Percentiles rank a stretch among this genome's conserved stretches.
Evolutionary conservation across 768 basidiomycete species (phyloP).

Genomic region (Leccinum boreale): DNA sequence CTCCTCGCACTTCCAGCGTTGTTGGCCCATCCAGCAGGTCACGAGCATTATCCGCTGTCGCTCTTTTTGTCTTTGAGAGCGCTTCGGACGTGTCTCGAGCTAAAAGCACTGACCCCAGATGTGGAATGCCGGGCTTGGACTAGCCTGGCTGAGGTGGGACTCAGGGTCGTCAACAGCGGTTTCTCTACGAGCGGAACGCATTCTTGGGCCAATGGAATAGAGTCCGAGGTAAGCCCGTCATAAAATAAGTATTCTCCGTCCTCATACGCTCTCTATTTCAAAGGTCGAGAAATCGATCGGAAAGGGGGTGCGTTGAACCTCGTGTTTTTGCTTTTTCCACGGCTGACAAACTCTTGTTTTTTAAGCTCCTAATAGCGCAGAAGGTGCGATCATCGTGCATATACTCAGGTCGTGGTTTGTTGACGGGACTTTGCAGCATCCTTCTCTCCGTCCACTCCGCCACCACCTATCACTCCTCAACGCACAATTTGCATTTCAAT

Average conservation of each 20-base stretch:
- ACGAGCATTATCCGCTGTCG: constrained; percentile 51
- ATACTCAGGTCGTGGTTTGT: constrained; percentile 1
- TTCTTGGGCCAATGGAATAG: constrained; percentile 48
- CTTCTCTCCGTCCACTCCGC: constrained; percentile 58
- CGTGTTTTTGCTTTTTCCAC: neutral
- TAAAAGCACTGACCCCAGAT: constrained; percentile 49
- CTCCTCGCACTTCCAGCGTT: constrained; percentile 61
- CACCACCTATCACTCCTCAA: constrained; percentile 60
- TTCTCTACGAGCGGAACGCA: constrained; percentile 35
- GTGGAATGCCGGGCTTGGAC: constrained; percentile 73
- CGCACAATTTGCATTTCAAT: constrained; percentile 48
- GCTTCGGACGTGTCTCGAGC: constrained; percentile 50
- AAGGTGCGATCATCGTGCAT: constrained; percentile 41
- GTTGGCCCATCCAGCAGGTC: constrained; percentile 62
- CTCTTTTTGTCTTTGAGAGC: constrained; percentile 55
- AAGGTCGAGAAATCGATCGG: constrained; percentile 63
- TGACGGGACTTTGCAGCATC: constrained; percentile 43
- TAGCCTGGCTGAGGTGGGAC: constrained; percentile 64
- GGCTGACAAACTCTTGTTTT: neutral
- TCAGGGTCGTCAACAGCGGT: constrained; percentile 50
- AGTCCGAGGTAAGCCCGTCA: constrained; percentile 44
- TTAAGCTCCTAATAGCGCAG: constrained; percentile 52
- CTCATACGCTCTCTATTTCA: neutral
- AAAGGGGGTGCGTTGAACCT: constrained; percentile 55
- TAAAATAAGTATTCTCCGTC: neutral